These are phyloP conservation scores for Corymbia maculata DNA, from an alignment of 345 rosid species.

Conservation along the genomic window DNA sequence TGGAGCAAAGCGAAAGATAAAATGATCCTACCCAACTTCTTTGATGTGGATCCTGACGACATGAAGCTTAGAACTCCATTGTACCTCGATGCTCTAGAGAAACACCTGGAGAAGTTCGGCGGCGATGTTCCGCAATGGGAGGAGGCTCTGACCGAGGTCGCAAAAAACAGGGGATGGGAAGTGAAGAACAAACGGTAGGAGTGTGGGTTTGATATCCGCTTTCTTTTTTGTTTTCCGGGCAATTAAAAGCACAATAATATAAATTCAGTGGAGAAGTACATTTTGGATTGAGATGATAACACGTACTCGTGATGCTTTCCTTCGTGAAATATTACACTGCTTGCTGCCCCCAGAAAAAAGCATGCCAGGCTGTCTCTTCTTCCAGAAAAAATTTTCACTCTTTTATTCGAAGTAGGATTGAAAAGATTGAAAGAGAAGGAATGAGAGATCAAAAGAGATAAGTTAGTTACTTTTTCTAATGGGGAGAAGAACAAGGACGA, in stretches of 20 bases:
- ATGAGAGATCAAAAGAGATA: no score
- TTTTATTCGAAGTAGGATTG: rapidly evolving
- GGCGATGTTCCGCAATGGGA: not conserved
- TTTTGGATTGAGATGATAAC: no score
- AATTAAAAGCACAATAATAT: not conserved
- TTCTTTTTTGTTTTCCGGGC: not conserved
- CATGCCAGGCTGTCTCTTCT: no score
- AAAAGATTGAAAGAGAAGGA: no score
- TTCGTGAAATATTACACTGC: no score
- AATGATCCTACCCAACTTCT: not conserved
- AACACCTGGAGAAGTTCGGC: not conserved
- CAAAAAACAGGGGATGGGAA: not conserved
- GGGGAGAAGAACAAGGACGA: no score
- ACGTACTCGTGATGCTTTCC: no score
- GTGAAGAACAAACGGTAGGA: not conserved
- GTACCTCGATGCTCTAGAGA: not conserved
- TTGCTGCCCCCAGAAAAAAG: no score
- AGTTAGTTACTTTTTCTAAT: no score
- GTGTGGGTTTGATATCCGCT: rapidly evolving
- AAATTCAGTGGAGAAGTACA: not conserved
- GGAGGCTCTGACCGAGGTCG: not conserved
- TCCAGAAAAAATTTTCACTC: no score
- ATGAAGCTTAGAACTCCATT: not conserved
- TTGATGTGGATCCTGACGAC: not conserved
- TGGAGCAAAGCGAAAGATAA: not conserved